Percentiles rank a stretch among this genome's conserved stretches.
Evolutionary conservation across 1,139 yeast genomes (phyloP).

Genomic region (Saccharomyces hybrid): DNA sequence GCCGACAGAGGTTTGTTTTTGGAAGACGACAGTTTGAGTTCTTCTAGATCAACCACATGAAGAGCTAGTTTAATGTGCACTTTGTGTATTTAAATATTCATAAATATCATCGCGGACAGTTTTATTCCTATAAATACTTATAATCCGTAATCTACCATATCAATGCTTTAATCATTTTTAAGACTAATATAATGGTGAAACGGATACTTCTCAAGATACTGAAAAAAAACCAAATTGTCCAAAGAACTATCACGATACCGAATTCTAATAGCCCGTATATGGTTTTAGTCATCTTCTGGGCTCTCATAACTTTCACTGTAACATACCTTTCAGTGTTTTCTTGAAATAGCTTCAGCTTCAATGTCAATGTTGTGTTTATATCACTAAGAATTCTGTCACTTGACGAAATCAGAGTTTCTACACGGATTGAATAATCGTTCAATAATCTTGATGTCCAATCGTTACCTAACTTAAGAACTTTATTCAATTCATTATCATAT

Average conservation of each 20-base stretch:
- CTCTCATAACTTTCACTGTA: constrained; percentile 27
- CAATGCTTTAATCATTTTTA: constrained; percentile 40
- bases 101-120: background rate
- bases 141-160: constrained; percentile 27
- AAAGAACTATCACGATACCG: constrained; percentile 51
- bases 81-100: background rate
- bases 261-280: constrained; percentile 44
- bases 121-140: constrained; percentile 4
- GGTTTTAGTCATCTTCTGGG: constrained; percentile 32
- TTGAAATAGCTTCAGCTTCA: constrained; percentile 62
- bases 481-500: constrained; percentile 20
- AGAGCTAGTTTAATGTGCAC: background rate
- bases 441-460: constrained; percentile 26
- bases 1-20: constrained; percentile 38
- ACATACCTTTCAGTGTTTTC: constrained; percentile 59
- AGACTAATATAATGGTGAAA: constrained; percentile 33
- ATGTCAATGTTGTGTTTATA: constrained; percentile 69
- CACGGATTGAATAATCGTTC: constrained; percentile 29
- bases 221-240: constrained; percentile 66
- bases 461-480: constrained; percentile 21
- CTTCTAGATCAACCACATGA: background rate
- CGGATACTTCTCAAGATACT: constrained; percentile 43
- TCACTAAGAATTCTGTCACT: constrained; percentile 78
- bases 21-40: constrained; percentile 27
- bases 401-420: constrained; percentile 56